Base-by-base conservation (phyloP, 1,284 basidiomycete species). In the Ustilago shanxiensis region DNA sequence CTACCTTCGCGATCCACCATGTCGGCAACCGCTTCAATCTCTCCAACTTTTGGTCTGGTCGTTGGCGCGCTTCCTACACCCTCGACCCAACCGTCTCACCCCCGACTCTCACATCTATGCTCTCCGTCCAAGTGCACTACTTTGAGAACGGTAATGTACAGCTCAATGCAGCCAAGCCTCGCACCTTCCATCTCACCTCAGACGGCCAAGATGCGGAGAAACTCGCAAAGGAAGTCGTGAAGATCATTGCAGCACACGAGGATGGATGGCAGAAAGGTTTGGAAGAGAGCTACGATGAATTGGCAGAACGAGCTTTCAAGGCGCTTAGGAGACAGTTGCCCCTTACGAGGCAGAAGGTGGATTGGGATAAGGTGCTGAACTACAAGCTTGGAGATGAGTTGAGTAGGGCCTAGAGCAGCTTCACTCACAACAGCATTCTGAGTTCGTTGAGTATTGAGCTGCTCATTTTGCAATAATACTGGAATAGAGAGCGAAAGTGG, bases 141-240 rank as follows among this genome's bases (percentile, higher is more conserved):
- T 86, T 83, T 66, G 85, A 86, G 56, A 83, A 85, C 51, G 85
- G 85, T 24, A 86, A 86, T 41, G 85, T 86, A 1, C 85, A 86
- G 53, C 68, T 85, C 28, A 72, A 82, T 45, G 67, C 76, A 4
- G 49, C 64, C 10, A 68, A 66, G 22, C 60, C 70, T 14, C 55
- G 62, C 7, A 61, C 60, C 7, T 65, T 75, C 58, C 28, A 66
- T 8, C 63, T 82, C 6, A 66, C 80, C 7, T 16, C 59, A 18
- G 13, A 22, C 20, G 59, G 44, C 20, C 35, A 53, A 2, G 44
- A 62, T 20, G 18, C 60, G 20, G 45, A 64, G 2, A 26, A 35
- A 22, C 18, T 62, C 20, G 77, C 77, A 1, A 72, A 69, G 44
- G 60, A 71, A 6, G 45, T 85, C 24, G 72, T 70, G 2, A 54